phyloP scores from a whole-genome alignment of 164 flowering plant species.

The Warburgia ugandensis region DNA sequence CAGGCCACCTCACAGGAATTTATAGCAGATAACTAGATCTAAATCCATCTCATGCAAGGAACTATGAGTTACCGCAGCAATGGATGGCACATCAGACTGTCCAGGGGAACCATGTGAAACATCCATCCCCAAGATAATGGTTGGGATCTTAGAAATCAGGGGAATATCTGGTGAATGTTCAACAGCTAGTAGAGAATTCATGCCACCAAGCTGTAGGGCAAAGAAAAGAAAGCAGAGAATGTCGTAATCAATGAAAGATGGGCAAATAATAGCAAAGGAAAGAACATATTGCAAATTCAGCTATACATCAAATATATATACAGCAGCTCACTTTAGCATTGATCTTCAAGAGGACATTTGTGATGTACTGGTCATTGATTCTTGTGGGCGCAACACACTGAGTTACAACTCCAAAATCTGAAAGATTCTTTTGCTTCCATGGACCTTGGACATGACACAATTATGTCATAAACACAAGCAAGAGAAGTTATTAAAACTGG shows the following conservation, averaged over 20 bases:
- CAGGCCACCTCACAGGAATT: neutral
- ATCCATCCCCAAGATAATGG: conserved; percentile 90
- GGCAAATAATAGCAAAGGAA: neutral
- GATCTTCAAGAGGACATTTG: conserved; percentile 54
- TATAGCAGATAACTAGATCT: neutral
- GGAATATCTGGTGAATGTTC: conserved; percentile 53
- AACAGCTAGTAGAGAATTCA: conserved; percentile 53
- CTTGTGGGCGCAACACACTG: conserved; percentile 81
- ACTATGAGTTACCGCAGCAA: conserved; percentile 70
- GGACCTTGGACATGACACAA: conserved; percentile 16
- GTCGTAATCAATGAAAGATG: neutral
- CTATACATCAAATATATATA: conserved; percentile 22
- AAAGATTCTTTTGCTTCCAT: conserved; percentile 27
- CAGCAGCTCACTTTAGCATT: conserved; percentile 46
- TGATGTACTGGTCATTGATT: conserved; percentile 36
- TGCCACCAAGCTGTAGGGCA: conserved; percentile 79
- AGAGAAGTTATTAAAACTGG: neutral
- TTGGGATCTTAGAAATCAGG: conserved; percentile 51
- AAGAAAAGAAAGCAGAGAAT: neutral
- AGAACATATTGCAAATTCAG: neutral
- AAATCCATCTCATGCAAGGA: neutral
- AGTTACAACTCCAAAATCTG: conserved; percentile 75
- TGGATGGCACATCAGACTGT: conserved; percentile 79
- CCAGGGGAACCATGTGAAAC: conserved; percentile 98
- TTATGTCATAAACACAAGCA: neutral